These are phyloP conservation scores for Smallanthus sonchifolius DNA, from an alignment of 129 eudicot genomes.

Conservation along the genomic window DNA sequence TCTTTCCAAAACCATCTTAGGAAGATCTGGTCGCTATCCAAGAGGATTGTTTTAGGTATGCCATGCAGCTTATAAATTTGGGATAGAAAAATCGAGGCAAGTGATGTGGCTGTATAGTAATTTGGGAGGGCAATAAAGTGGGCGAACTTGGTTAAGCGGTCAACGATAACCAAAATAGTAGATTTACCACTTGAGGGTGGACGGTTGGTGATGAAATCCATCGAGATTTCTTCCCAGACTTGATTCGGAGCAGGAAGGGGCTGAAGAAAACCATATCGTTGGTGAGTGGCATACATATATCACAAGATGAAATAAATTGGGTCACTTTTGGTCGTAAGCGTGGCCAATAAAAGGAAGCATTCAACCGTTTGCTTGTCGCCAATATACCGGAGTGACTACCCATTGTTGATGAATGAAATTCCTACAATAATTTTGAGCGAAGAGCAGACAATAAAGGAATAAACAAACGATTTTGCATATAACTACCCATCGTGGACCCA, in stretches of 20 bases:
- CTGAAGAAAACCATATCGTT: background rate
- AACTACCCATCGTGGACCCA: background rate
- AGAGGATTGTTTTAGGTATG: background rate
- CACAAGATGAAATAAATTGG: background rate
- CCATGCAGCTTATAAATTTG: background rate
- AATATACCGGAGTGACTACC: constrained; percentile 8
- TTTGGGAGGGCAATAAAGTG: too few species aligned
- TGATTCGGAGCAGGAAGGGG: background rate
- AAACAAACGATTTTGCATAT: background rate
- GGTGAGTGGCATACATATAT: background rate
- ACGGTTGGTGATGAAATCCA: background rate
- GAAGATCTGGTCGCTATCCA: constrained; percentile 4
- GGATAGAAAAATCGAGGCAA: background rate
- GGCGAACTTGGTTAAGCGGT: too few species aligned
- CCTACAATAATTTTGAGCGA: background rate
- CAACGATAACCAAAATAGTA: too few species aligned
- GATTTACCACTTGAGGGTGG: too few species aligned
- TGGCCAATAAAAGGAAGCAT: background rate
- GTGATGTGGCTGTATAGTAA: background rate
- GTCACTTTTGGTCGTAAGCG: background rate
- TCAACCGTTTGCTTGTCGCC: background rate
- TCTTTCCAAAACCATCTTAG: background rate
- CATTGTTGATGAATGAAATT: background rate
- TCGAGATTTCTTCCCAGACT: constrained; percentile 2
- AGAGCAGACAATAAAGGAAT: background rate